Base-by-base conservation (phyloP, 805 yeast genomes). In the Henningerozyma blattae region DNA sequence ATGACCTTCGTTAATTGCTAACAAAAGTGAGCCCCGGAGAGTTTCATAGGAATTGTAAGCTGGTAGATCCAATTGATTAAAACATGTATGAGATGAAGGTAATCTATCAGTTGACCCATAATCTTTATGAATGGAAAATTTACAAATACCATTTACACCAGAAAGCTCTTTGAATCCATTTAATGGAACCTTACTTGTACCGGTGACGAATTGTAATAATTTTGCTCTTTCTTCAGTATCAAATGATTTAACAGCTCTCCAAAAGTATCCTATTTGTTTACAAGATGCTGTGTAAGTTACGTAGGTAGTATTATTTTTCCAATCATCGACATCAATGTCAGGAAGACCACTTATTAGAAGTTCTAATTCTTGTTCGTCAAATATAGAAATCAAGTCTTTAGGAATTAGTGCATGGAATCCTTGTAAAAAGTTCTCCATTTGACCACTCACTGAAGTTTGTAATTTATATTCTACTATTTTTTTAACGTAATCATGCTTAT, bases 11-110 rank as follows among this genome's bases (percentile, higher is more conserved):
- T 86, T 82, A 14, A 91, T 74, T 0, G 98, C 96, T 44, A 82
- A 54, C 43, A 87, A 59, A 41, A 91, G 56, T 1, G 91, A 75
- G 2, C 84, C 80, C 41, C 96, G 71, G 34, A 91, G 65, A 15
- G 82, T 76, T 36, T 85, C 95, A 53, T 89, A 91, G 5, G 81
- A 73, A 34, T 80, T 94, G 58, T 91, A 91, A 17, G 85, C 91
- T 0, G 99, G 99, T 34, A 91, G 61, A 53, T 85, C 94, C 38
- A 91, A 67, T 59, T 89, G 97, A 59, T 91, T 91, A 65, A 87
- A 89, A 58, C 99, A 91, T 3, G 97, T 91, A 54, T 91, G 98
- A 0, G 96, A 84, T 0, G 94, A 77, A 2, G 99, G 99, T 38
- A 91, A 66, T 41, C 97, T 71, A 36, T 84, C 93, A 6, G 76